Evolutionary conservation across 495 filamentous ascomycete species (phyloP).

Genomic region (Staphylotrichum longicolle): DNA sequence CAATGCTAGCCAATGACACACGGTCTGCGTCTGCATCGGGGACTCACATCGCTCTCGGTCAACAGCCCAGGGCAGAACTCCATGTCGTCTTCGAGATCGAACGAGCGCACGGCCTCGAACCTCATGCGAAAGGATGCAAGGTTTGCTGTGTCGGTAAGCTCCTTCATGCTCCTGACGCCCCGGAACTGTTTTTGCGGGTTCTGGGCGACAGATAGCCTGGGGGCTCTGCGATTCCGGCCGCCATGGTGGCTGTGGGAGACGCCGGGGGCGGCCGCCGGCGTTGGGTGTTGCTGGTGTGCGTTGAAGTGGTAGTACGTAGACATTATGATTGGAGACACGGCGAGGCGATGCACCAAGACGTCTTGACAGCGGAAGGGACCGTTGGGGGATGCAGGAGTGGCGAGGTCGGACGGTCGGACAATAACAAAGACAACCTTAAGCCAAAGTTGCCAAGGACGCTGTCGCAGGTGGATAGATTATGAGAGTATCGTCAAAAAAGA

Average conservation of each 20-base stretch:
- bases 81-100: constrained; percentile 95
- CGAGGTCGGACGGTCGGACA: background rate
- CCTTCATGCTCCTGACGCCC: constrained; percentile 80
- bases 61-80: constrained; percentile 92
- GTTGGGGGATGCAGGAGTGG: constrained; percentile 23
- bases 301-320: constrained; percentile 75
- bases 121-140: constrained; percentile 73
- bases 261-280: constrained; percentile 50
- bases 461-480: background rate
- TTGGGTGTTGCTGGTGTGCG: constrained; percentile 62
- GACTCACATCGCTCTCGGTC: constrained; percentile 94
- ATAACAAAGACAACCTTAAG: background rate
- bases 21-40: constrained; percentile 3
- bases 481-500: constrained; percentile 2
- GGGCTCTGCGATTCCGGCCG: constrained; percentile 82
- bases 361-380: constrained; percentile 21
- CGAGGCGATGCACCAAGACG: constrained; percentile 21
- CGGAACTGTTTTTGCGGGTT: constrained; percentile 84
- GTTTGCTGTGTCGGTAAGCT: constrained; percentile 73
- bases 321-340: constrained; percentile 52
- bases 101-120: constrained; percentile 90
- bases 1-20: constrained; percentile 13
- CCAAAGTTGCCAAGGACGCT: constrained; percentile 4
- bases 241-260: constrained; percentile 73
- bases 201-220: constrained; percentile 73